A percentile compares a stretch with the other conserved stretches of the same genome.
Conservation (phyloP, 2,329 filamentous ascomycete species). For the Daldinia sp. region DNA sequence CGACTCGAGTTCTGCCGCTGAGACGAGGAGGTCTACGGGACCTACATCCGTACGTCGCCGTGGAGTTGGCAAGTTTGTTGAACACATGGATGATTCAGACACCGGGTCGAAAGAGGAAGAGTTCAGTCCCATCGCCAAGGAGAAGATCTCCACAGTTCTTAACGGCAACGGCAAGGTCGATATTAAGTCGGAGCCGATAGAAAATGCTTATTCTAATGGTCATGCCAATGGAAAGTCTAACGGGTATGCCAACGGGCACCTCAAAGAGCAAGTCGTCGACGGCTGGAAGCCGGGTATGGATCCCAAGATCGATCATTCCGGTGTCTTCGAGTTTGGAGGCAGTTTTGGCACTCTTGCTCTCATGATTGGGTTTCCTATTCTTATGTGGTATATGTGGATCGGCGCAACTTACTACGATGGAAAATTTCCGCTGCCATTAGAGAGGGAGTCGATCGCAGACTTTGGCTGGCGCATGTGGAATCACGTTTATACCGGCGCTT, state of each 20-base stretch:
- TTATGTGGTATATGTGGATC: conserved; percentile 99
- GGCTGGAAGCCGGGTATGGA: conserved; percentile 68
- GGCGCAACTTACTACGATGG: conserved; percentile 93
- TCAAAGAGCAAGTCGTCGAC: conserved; percentile 54
- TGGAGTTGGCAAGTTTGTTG: conserved; percentile 57
- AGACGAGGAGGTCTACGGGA: conserved; percentile 48
- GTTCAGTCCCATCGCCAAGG: conserved; percentile 43
- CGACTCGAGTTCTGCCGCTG: conserved; percentile 59
- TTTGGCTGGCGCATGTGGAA: conserved; percentile 76
- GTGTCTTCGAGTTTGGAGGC: conserved; percentile 85
- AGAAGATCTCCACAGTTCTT: conserved; percentile 35
- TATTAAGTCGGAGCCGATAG: conserved; percentile 27
- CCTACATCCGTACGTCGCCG: conserved; percentile 55
- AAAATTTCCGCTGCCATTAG: conserved; percentile 72
- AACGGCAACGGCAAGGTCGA: conserved; percentile 31
- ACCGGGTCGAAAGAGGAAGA: conserved; percentile 42
- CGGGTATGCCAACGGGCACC: conserved; percentile 42
- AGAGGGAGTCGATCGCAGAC: conserved; percentile 72
- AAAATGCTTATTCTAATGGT: conserved; percentile 47
- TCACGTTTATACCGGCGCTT: conserved; percentile 84
- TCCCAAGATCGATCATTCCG: conserved; percentile 69
- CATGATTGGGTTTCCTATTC: conserved; percentile 90
- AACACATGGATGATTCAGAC: conserved; percentile 59
- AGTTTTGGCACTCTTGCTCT: conserved; percentile 79
- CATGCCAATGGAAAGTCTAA: conserved; percentile 43